Evolutionary conservation across 129 eudicot genomes (phyloP).

Genomic region (Silybum marianum): DNA sequence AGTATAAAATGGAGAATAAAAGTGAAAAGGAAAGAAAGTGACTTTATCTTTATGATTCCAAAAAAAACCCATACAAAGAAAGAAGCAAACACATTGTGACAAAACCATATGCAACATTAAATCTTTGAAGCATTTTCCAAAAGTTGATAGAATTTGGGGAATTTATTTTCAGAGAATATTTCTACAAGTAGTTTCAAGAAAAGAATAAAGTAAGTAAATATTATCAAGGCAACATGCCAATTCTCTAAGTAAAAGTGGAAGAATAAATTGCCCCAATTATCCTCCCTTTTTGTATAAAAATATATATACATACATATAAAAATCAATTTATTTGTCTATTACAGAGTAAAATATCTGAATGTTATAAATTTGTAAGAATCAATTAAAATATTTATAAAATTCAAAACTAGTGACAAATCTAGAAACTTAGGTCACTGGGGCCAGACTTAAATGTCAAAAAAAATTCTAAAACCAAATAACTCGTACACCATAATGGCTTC

Average conservation of each 20-base stretch:
- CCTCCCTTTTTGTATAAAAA: not conserved
- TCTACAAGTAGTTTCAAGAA: slow-evolving; percentile 20
- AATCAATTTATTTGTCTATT: too few species aligned
- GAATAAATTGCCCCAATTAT: slow-evolving; percentile 2
- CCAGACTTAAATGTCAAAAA: too few species aligned
- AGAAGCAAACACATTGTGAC: slow-evolving; percentile 32
- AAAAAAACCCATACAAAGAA: slow-evolving; percentile 8
- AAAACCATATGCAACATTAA: slow-evolving; percentile 23
- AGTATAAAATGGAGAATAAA: not conserved
- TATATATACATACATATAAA: too few species aligned
- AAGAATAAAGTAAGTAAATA: slow-evolving; percentile 2
- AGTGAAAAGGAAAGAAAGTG: slow-evolving; percentile 10
- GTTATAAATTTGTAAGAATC: too few species aligned
- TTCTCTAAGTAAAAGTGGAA: slow-evolving; percentile 3
- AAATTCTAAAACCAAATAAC: too few species aligned
- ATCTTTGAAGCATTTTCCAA: not conserved
- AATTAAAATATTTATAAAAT: too few species aligned
- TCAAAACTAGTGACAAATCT: too few species aligned
- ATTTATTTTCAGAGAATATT: slow-evolving; percentile 26
- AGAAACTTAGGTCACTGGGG: too few species aligned
- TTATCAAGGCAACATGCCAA: slow-evolving; percentile 18
- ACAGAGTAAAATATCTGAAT: too few species aligned
- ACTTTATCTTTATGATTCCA: slow-evolving; percentile 18
- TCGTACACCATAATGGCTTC: too few species aligned
- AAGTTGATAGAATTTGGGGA: slow-evolving; percentile 7